Conservation (phyloP, 805 yeast genomes). For the Sugiyamaella mastotermitis region DNA sequence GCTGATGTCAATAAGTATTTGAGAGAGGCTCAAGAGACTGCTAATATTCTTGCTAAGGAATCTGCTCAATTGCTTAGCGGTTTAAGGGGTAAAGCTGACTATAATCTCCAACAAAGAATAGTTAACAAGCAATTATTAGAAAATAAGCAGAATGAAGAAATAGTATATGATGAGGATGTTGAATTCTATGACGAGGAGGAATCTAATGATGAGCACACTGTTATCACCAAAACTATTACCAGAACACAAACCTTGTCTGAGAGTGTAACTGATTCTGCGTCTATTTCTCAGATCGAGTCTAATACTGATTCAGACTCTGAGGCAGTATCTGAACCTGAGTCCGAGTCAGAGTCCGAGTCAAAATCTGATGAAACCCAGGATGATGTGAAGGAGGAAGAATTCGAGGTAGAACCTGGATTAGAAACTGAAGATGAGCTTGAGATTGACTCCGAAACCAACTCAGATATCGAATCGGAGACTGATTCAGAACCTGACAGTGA, state of each 20-base stretch:
- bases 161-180: constrained; percentile 21
- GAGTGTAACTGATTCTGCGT: constrained; percentile 18
- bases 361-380: too few species aligned
- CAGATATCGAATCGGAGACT: constrained; percentile 4
- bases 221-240: constrained; percentile 11
- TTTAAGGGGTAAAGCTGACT: constrained; percentile 21
- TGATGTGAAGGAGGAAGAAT: too few species aligned
- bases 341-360: constrained; percentile 6
- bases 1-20: constrained; percentile 37
- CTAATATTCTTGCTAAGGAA: constrained; percentile 36
- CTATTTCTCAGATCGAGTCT: constrained; percentile 33
- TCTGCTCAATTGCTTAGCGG: constrained; percentile 35
- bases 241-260: constrained; percentile 12
- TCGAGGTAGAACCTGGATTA: constrained; percentile 1
- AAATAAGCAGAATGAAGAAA: constrained; percentile 13
- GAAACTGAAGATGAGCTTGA: constrained; percentile 10
- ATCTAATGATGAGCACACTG: constrained; percentile 19
- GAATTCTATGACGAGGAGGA: constrained; percentile 19
- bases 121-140: too few species aligned
- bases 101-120: constrained; percentile 18
- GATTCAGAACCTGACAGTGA: neutral
- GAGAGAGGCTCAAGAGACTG: constrained; percentile 39
- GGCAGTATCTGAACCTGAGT: constrained; percentile 7
- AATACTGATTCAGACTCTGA: constrained; percentile 26
- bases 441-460: neutral